Evolutionary conservation across 768 basidiomycete genomes (phyloP), one percentile per base, ranked within the genome.

Genomic region (Cubamyces lactineus): DNA sequence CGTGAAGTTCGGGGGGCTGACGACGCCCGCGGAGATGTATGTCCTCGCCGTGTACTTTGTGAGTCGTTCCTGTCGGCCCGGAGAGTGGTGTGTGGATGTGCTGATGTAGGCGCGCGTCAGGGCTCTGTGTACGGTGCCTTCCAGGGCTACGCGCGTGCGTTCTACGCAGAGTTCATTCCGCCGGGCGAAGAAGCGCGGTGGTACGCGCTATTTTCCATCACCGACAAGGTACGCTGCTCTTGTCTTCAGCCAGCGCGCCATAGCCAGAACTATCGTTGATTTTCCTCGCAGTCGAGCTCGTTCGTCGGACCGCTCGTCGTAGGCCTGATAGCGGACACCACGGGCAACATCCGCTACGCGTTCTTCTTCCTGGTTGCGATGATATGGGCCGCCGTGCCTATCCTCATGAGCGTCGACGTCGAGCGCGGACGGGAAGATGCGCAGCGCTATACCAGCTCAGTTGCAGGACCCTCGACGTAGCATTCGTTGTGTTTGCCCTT

Each of bases 271-370:
- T 59, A 34, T 26, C n/a, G 42, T 53, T 26, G 13, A 23, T 46
- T 7, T 5, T 12, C 16, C 3, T 21, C 34, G 7, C 71, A 97
- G 89, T 94, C 94, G 7, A 89, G 88, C 63, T 94, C 92, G 7
- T 98, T 98, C 77, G 75, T 98, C 3, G 96, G 96, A 0, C 96
- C 96, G 2, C 78, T 95, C 6, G 76, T 94, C 26, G 95, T 98
- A 0, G 95, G 94, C 0, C 66, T 95, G 40, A 91, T 98, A 42
- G 87, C 95, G 0, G 94, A 96, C 71, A 73, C 80, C 46, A 98
- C 94, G 0, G 94, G 92, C 2, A 95, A 96, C 73, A 96, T 97
- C 50, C 89, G 96, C 26, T 91, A 90, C 63, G 88, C 88, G 2
- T 98, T 97, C 75, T 87, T 92, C 71, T 95, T 98, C 78, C 81